phyloP scores from a whole-genome alignment of 495 filamentous ascomycete species.

The Beverwykella pulmonaria region DNA sequence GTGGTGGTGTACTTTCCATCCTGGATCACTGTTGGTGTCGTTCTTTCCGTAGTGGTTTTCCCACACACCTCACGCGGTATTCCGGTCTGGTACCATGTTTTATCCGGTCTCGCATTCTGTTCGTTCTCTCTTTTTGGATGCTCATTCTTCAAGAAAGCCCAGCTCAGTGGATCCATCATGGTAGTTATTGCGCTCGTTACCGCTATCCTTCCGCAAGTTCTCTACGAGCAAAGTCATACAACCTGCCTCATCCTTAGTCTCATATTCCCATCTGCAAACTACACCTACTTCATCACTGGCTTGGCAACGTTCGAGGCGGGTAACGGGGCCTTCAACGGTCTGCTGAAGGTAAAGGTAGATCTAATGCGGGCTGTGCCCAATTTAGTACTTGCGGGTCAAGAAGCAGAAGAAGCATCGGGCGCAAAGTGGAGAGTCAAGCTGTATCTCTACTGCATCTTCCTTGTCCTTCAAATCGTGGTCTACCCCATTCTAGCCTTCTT shows the following conservation, averaged over 20 bases:
- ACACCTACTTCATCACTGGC: conserved; percentile 65
- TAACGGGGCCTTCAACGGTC: too few relatives aligned
- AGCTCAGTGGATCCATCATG: conserved; percentile 71
- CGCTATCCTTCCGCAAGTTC: conserved; percentile 70
- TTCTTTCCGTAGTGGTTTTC: conserved; percentile 73
- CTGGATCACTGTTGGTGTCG: conserved; percentile 64
- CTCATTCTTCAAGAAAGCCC: conserved; percentile 74
- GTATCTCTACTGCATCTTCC: conserved; percentile 61
- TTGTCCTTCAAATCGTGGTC: conserved; percentile 70
- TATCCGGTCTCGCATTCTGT: conserved; percentile 64
- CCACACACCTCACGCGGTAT: conserved; percentile 60
- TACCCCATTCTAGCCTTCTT: conserved; percentile 72
- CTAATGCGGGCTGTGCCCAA: conserved; percentile 64
- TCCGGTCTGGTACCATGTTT: conserved; percentile 63
- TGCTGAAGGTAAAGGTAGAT: conserved; percentile 54
- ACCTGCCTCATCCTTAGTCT: conserved; percentile 65
- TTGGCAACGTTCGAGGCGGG: conserved; percentile 71
- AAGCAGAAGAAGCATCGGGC: not conserved
- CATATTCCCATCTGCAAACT: conserved; percentile 76
- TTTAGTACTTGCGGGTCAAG: not conserved
- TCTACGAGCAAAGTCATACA: conserved; percentile 56
- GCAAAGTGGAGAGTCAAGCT: not conserved
- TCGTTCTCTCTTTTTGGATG: conserved; percentile 72
- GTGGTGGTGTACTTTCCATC: not conserved
- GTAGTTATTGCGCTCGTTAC: conserved; percentile 68